phyloP scores from a whole-genome alignment of 257 asterid species.

The Petrea volubilis region DNA sequence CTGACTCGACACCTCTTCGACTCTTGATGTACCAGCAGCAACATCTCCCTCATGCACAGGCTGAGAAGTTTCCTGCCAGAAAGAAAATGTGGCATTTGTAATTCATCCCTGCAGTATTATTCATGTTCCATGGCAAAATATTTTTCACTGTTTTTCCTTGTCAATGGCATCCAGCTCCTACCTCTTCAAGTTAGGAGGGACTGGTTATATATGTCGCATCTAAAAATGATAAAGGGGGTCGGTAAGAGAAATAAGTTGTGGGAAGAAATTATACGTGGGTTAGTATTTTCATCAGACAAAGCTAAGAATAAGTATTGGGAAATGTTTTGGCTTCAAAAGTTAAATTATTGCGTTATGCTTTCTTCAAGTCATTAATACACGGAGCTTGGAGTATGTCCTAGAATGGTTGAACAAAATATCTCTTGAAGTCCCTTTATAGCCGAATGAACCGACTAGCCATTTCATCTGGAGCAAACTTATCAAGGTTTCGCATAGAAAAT shows the following conservation, averaged over 20 bases:
- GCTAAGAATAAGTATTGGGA: no score
- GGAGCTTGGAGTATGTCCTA: no score
- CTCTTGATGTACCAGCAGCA: conserved; percentile 24
- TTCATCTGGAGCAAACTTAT: neutral
- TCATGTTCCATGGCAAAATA: neutral
- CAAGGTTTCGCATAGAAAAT: neutral
- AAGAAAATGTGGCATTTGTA: neutral
- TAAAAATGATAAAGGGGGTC: neutral
- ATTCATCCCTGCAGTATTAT: neutral
- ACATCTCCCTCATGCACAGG: conserved; percentile 20
- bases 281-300: no score
- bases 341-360: no score
- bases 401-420: no score
- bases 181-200: neutral
- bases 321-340: no score
- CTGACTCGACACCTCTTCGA: conserved; percentile 27
- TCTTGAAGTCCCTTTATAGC: no score
- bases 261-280: no score
- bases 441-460: no score
- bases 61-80: conserved; percentile 46
- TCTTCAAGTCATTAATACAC: no score
- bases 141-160: neutral
- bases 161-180: neutral
- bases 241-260: neutral
- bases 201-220: neutral